phyloP scores from a whole-genome alignment of 140 eudicot species.

The Ambrosia hybrid region DNA sequence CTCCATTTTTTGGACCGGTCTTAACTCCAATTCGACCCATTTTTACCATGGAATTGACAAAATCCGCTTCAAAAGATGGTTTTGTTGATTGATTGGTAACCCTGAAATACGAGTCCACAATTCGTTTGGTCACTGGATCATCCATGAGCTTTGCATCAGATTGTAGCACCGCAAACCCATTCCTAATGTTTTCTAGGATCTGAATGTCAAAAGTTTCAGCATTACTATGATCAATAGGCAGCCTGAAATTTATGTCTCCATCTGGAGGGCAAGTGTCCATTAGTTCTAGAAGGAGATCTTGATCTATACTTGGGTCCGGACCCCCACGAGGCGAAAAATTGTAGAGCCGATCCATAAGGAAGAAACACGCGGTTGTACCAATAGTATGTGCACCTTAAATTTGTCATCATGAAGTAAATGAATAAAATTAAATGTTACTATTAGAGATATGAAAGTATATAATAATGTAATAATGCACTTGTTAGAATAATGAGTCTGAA shows the following conservation, averaged over 20 bases:
- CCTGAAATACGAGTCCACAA: conserved; percentile 65
- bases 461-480: no score
- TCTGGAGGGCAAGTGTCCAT: conserved; percentile 51
- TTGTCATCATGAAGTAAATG: not conserved
- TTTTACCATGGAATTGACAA: conserved; percentile 59
- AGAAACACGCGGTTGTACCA: conserved; percentile 85
- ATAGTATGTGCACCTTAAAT: conserved; percentile 74
- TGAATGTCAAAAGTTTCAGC: conserved; percentile 43
- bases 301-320: conserved; percentile 69
- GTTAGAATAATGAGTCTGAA: no score
- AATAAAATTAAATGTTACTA: no score
- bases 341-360: conserved; percentile 71
- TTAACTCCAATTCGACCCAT: conserved; percentile 72
- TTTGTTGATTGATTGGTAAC: conserved; percentile 31
- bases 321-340: conserved; percentile 44
- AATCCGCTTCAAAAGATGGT: conserved; percentile 67
- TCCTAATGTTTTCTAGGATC: conserved; percentile 56
- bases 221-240: conserved; percentile 59
- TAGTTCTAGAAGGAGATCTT: conserved; percentile 47
- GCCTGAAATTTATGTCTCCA: conserved; percentile 52
- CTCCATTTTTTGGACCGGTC: conserved; percentile 49
- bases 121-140: conserved; percentile 43
- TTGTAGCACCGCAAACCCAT: conserved; percentile 63
- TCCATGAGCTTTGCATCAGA: conserved; percentile 67
- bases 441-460: no score